A percentile compares a stretch with the other conserved stretches of the same genome.
phyloP scores from a whole-genome alignment of 2,329 filamentous ascomycete genomes.

The Ophiostoma ips region DNA sequence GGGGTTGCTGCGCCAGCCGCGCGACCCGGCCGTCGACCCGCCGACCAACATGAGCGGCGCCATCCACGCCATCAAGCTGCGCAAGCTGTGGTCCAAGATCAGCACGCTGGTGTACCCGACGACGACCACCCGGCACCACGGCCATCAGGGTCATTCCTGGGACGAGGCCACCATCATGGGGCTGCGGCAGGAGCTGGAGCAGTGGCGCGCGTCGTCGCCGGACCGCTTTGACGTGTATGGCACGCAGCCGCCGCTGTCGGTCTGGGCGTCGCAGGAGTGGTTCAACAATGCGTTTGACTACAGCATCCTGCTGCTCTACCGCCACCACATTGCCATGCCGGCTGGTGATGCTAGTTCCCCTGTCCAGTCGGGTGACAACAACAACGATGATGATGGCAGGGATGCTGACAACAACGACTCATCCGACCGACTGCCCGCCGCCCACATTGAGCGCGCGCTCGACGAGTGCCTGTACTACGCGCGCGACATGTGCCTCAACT shows the following conservation, averaged over 20 bases:
- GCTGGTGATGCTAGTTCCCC: no score
- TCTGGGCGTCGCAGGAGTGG: constrained; percentile 25
- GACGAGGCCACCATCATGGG: constrained; percentile 9
- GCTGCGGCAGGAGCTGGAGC: constrained; percentile 17
- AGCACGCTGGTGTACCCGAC: constrained; percentile 16
- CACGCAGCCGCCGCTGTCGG: constrained; percentile 12
- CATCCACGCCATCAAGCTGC: constrained; percentile 15
- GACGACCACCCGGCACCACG: neutral
- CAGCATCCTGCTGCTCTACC: constrained; percentile 25
- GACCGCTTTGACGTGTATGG: neutral
- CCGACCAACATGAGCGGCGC: constrained; percentile 20
- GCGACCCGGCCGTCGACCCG: constrained; percentile 8
- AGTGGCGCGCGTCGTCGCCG: constrained; percentile 12
- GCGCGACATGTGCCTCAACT: constrained; percentile 21
- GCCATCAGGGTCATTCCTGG: neutral
- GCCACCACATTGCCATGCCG: constrained; percentile 15
- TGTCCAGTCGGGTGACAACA: no score
- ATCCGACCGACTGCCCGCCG: neutral
- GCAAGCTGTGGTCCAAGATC: constrained; percentile 20
- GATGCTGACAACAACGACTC: no score
- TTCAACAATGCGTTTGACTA: constrained; percentile 26
- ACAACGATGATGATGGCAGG: no score
- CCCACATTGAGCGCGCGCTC: constrained; percentile 3
- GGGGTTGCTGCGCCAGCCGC: constrained; percentile 14
- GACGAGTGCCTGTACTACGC: constrained; percentile 12